Conservation (phyloP, 768 basidiomycete species). For the Xerocomellus intermedius region DNA sequence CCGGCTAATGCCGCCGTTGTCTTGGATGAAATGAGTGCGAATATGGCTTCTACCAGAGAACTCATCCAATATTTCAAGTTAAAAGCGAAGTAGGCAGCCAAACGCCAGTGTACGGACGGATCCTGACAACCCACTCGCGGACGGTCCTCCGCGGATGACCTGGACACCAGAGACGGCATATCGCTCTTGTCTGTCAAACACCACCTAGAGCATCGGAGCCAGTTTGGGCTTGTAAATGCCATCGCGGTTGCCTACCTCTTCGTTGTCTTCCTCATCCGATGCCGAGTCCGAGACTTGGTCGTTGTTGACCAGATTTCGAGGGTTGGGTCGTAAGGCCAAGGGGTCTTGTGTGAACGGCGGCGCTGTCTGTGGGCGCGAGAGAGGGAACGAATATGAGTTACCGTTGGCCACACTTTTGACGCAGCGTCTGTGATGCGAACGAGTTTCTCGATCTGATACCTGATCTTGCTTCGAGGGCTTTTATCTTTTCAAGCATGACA, state of each 20-base stretch:
- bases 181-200: slow-evolving; percentile 90
- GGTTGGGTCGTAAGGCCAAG: slow-evolving; percentile 89
- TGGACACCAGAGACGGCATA: slow-evolving; percentile 74
- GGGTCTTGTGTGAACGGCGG: slow-evolving; percentile 57
- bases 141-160: slow-evolving; percentile 30
- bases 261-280: slow-evolving; percentile 62
- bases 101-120: neutral
- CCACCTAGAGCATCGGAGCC: slow-evolving; percentile 85
- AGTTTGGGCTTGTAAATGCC: slow-evolving; percentile 80
- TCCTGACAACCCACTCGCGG: slow-evolving; percentile 26
- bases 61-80: slow-evolving; percentile 45
- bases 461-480: slow-evolving; percentile 82
- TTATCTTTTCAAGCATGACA: slow-evolving; percentile 85
- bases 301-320: slow-evolving; percentile 60
- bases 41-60: slow-evolving; percentile 60
- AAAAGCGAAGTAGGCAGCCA: slow-evolving; percentile 48
- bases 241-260: slow-evolving; percentile 30
- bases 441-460: slow-evolving; percentile 95
- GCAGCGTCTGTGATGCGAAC: slow-evolving; percentile 71
- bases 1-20: slow-evolving; percentile 26
- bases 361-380: neutral
- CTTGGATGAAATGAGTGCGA: slow-evolving; percentile 57
- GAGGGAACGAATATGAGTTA: slow-evolving; percentile 29
- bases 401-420: slow-evolving; percentile 53
- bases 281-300: slow-evolving; percentile 33